phyloP scores from a whole-genome alignment of 2,329 filamentous ascomycete genomes.

The Phialocephala sp. region DNA sequence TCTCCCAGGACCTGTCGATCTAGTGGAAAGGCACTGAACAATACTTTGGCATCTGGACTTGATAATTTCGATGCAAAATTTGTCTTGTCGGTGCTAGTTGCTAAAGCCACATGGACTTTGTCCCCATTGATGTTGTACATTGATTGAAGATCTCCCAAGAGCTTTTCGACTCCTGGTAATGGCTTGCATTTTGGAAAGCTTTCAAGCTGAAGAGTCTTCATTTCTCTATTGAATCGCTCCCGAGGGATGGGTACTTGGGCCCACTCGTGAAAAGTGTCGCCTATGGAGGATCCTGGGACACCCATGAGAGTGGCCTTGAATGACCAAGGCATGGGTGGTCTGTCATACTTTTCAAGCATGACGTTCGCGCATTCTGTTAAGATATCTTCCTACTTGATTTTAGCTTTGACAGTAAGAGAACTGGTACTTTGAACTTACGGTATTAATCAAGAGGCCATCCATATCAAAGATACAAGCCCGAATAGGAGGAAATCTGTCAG shows the following conservation, averaged over 20 bases:
- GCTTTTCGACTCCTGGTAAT: constrained; percentile 74
- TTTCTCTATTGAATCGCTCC: constrained; percentile 67
- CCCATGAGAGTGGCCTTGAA: constrained; percentile 79
- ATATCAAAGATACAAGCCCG: constrained; percentile 96
- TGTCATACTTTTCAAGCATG: constrained; percentile 75
- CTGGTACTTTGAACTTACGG: constrained; percentile 41
- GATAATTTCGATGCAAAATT: constrained; percentile 48
- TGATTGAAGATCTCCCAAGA: constrained; percentile 63
- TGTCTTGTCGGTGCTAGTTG: constrained; percentile 66
- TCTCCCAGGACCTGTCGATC: constrained; percentile 80
- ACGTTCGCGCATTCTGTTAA: constrained; percentile 85
- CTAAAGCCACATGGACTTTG: constrained; percentile 76
- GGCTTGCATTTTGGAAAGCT: constrained; percentile 76
- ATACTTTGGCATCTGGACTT: constrained; percentile 53
- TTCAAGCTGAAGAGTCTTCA: constrained; percentile 65
- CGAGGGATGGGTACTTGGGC: constrained; percentile 78
- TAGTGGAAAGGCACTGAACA: constrained; percentile 68
- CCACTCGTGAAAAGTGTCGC: constrained; percentile 75
- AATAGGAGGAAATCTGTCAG: constrained; percentile 73
- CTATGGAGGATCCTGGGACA: constrained; percentile 46
- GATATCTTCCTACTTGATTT: constrained; percentile 65
- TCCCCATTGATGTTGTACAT: constrained; percentile 45
- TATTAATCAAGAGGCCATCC: constrained; percentile 93
- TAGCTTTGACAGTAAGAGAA: background rate
- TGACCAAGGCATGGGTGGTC: constrained; percentile 79